Percentiles rank a stretch among this genome's conserved stretches.
Conservation (phyloP, 1,284 basidiomycete species). For the Salmacisia buchloeana region DNA sequence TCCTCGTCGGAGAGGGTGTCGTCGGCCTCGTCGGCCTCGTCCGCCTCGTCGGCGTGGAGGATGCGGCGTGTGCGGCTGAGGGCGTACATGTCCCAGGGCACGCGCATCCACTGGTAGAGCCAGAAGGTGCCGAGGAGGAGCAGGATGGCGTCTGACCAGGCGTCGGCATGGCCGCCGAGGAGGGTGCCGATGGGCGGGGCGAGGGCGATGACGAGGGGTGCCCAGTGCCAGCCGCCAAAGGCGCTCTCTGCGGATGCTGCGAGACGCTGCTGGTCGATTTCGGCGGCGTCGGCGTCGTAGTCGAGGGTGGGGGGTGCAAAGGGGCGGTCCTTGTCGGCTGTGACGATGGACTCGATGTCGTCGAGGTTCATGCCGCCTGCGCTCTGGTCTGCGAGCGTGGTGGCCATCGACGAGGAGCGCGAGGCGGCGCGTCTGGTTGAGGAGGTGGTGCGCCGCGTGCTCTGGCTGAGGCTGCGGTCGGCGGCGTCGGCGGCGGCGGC, state of each 20-base stretch:
- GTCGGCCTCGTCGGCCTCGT: conserved; percentile 15
- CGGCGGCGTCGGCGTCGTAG: not conserved
- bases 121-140: conserved; percentile 51
- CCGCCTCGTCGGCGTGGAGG: conserved; percentile 18
- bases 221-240: conserved; percentile 40
- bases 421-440: not conserved
- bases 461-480: not conserved
- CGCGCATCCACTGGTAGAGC: conserved; percentile 39
- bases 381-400: no score
- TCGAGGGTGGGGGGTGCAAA: conserved; percentile 1
- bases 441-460: not conserved
- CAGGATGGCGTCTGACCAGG: conserved; percentile 51
- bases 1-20: conserved; percentile 10
- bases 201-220: conserved; percentile 36
- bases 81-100: conserved; percentile 49
- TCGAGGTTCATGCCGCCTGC: not conserved
- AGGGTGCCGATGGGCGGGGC: conserved; percentile 36
- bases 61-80: conserved; percentile 35
- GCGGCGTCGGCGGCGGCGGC: not conserved
- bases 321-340: not conserved
- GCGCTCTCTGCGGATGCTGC: conserved; percentile 16
- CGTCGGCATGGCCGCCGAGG: conserved; percentile 47
- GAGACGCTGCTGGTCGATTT: conserved; percentile 10
- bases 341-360: conserved; percentile 6
- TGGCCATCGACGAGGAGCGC: not conserved